A percentile compares a stretch with the other conserved stretches of the same genome.
Conservation (phyloP, 371 early-diverging fungal genomes). For the Umbelopsis sp. region DNA sequence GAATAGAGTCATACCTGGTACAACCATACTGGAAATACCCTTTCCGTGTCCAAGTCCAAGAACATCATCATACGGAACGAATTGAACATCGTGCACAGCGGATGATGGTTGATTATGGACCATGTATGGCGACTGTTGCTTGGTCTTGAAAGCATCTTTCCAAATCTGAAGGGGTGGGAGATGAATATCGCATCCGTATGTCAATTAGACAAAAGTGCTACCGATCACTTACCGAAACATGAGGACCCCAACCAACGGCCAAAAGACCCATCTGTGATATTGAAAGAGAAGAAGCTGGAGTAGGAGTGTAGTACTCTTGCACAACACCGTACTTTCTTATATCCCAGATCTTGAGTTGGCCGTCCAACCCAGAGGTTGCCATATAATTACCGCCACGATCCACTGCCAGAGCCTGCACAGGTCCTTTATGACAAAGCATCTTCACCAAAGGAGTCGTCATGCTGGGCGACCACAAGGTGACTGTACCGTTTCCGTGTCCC, state of each 20-base stretch:
- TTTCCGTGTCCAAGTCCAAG: constrained; percentile 88
- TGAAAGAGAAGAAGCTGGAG: constrained; percentile 73
- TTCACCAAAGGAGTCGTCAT: constrained; percentile 87
- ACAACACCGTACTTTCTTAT: constrained; percentile 85
- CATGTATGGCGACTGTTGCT: constrained; percentile 89
- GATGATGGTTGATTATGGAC: constrained; percentile 71
- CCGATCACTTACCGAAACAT: constrained; percentile 60
- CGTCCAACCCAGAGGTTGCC: constrained; percentile 94
- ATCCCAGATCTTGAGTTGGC: constrained; percentile 96
- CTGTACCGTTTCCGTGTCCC: constrained; percentile 94
- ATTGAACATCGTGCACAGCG: constrained; percentile 64
- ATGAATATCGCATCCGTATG: neutral
- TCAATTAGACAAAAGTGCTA: neutral
- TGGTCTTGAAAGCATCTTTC: constrained; percentile 84
- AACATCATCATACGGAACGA: constrained; percentile 98
- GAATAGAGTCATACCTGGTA: constrained; percentile 73
- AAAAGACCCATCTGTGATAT: constrained; percentile 90
- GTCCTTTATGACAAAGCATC: constrained; percentile 92
- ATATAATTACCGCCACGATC: constrained; percentile 89
- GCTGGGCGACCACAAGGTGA: constrained; percentile 95
- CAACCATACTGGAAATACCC: constrained; percentile 85
- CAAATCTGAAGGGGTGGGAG: constrained; percentile 55
- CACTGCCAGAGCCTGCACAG: constrained; percentile 86
- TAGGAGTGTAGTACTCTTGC: constrained; percentile 78
- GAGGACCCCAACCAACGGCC: constrained; percentile 81